Conservation (phyloP, 2,329 filamentous ascomycete genomes). For the Arthroderma sp. region DNA sequence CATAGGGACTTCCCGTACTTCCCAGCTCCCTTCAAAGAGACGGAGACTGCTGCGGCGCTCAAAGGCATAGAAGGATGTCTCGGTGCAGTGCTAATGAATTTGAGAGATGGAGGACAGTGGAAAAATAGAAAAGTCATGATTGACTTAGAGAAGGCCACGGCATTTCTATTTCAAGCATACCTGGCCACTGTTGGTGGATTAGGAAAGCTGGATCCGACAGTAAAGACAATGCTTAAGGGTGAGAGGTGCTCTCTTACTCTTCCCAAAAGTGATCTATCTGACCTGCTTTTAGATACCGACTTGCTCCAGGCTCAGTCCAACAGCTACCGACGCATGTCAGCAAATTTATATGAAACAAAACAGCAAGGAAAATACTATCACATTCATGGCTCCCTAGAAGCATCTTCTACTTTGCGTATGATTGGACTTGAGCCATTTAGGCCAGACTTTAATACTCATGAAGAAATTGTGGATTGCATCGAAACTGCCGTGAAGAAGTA, state of each 20-base stretch:
- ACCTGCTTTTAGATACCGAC: constrained; percentile 48
- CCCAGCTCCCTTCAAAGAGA: constrained; percentile 39
- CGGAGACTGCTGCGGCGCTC: constrained; percentile 40
- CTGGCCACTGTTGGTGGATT: constrained; percentile 29
- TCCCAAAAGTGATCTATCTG: neutral
- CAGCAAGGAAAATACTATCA: constrained; percentile 57
- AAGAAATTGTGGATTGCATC: constrained; percentile 45
- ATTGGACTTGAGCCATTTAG: constrained; percentile 51
- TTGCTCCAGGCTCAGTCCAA: constrained; percentile 57
- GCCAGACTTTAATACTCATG: constrained; percentile 48
- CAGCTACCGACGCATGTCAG: constrained; percentile 57
- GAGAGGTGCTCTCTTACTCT: constrained; percentile 2
- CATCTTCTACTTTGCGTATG: constrained; percentile 56
- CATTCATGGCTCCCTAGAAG: constrained; percentile 61
- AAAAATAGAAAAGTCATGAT: constrained; percentile 23
- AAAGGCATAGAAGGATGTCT: constrained; percentile 48
- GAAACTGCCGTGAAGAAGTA: constrained; percentile 45
- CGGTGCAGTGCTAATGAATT: constrained; percentile 46
- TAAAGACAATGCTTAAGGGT: constrained; percentile 28
- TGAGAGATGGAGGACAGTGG: constrained; percentile 34
- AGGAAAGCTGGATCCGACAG: constrained; percentile 24
- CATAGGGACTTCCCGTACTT: constrained; percentile 26
- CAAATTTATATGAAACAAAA: constrained; percentile 58
- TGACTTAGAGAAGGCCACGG: constrained; percentile 26
- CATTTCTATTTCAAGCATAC: constrained; percentile 29